phyloP scores from a whole-genome alignment of 2,329 filamentous ascomycete species.

The Fusarium goolgardi region DNA sequence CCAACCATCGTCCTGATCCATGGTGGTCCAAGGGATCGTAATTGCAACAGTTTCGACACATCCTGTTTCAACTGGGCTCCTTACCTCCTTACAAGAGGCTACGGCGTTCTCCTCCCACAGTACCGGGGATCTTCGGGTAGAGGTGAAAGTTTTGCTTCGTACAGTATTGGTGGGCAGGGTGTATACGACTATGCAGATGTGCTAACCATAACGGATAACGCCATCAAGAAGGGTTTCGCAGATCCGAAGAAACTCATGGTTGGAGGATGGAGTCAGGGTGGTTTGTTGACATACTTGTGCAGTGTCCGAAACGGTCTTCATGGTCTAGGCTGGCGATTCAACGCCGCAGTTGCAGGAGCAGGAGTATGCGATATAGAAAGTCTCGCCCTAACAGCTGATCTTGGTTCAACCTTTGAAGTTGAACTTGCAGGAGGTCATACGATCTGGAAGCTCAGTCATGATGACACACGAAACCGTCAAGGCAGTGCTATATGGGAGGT shows the following conservation, averaged over 20 bases:
- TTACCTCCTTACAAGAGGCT: slow-evolving; percentile 51
- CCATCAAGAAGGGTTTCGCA: slow-evolving; percentile 49
- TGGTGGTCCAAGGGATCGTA: slow-evolving; percentile 22
- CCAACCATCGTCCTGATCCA: slow-evolving; percentile 32
- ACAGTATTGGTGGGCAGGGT: slow-evolving; percentile 48
- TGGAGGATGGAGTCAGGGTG: slow-evolving; percentile 55
- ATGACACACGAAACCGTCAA: slow-evolving; percentile 29
- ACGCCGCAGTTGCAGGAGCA: slow-evolving; percentile 51
- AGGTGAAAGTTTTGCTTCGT: slow-evolving; percentile 50
- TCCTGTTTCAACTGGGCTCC: slow-evolving; percentile 45
- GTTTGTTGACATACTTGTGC: slow-evolving; percentile 53
- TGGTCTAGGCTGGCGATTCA: slow-evolving; percentile 51
- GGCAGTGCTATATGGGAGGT: slow-evolving; percentile 37
- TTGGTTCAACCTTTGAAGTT: slow-evolving; percentile 23
- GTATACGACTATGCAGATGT: slow-evolving; percentile 54
- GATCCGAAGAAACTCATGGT: slow-evolving; percentile 50
- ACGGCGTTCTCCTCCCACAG: slow-evolving; percentile 53
- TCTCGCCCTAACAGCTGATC: slow-evolving; percentile 48
- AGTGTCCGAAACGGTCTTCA: slow-evolving; percentile 52
- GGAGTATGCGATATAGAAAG: slow-evolving; percentile 54
- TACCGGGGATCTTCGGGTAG: slow-evolving; percentile 53
- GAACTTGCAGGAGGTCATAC: slow-evolving; percentile 25
- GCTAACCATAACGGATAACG: slow-evolving; percentile 49
- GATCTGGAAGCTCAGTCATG: slow-evolving; percentile 10
- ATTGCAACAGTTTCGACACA: slow-evolving; percentile 46